A percentile compares a stretch with the other conserved stretches of the same genome.
phyloP scores from a whole-genome alignment of 2,329 filamentous ascomycete species.

The Colletotrichum sojae region DNA sequence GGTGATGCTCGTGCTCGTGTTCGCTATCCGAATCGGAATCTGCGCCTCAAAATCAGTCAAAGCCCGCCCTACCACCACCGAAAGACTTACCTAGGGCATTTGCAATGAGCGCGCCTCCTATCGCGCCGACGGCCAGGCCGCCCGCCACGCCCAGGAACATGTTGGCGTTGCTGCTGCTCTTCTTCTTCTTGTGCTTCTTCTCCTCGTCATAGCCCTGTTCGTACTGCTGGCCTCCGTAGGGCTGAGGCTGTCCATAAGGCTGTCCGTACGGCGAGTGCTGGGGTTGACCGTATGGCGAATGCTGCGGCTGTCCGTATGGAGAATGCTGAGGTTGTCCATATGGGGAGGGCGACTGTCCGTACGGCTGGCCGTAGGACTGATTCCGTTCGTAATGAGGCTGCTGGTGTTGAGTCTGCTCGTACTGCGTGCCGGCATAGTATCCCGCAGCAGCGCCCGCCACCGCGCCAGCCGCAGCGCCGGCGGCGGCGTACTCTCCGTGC shows the following conservation, averaged over 20 bases:
- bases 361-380: neutral
- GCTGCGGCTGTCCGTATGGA: conserved; percentile 19
- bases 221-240: neutral
- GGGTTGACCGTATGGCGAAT: conserved; percentile 3
- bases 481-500: conserved; percentile 35
- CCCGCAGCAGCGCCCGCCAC: conserved; percentile 29
- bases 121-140: conserved; percentile 68
- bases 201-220: conserved; percentile 35
- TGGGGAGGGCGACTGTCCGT: neutral
- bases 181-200: conserved; percentile 51
- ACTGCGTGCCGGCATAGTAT: conserved; percentile 28
- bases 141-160: conserved; percentile 70
- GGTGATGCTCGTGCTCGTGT: conserved; percentile 10
- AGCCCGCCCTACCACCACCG: neutral
- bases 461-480: conserved; percentile 34
- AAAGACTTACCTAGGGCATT: conserved; percentile 66
- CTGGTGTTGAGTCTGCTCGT: conserved; percentile 24
- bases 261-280: conserved; percentile 16
- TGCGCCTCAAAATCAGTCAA: neutral
- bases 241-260: conserved; percentile 6
- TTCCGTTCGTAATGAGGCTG: conserved; percentile 7
- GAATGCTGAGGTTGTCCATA: conserved; percentile 7
- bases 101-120: conserved; percentile 70
- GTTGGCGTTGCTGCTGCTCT: conserved; percentile 62
- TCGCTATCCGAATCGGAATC: conserved; percentile 29